Evolutionary conservation across 495 filamentous ascomycete genomes (phyloP), one percentile per base, ranked within the genome.

Genomic region (Penicillium soppii): DNA sequence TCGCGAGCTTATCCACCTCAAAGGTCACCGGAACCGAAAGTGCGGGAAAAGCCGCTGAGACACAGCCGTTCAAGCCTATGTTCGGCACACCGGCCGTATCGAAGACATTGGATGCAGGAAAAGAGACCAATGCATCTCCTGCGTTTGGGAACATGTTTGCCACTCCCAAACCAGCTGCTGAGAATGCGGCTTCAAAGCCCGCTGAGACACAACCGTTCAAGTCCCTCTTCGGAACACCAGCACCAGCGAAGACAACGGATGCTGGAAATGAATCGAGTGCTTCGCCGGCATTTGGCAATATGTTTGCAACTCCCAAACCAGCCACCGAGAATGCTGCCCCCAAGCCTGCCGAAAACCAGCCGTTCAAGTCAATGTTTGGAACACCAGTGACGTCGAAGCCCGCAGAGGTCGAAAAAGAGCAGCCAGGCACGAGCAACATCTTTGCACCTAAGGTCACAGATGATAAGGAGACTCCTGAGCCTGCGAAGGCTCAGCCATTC

Each of bases 81-180:
- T 49, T 49, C 6, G 47, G 47, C 16, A 23, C 47, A n/a, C 36
- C 47, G 10, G 37, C 47, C 5, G 3, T 26, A 12, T 41, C 47
- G 7, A 49, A 49, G 36, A 15, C 19, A 9, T 10, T 22, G 3
- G 47, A 49, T 17, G 25, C 47, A 17, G 36, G 7, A 13, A 32
- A 29, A 19, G 33, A 39, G 10, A 8, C 21, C 17, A 30, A 16
- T 1, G 7, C 36, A 9, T 5, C 36, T 2, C 36, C 47, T 21
- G 32, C 57, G 15, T 43, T 51, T 27, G 30, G 42, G 30, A 56
- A 46, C 23, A 23, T 56, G n/a, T 59, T 59, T 23, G 36, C 48
- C 7, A 22, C 49, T 1, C 51, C 55, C 7, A 57, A 49, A 26
- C 36, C 46, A n/a, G 36, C 26, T 17, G 46, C 10, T 1, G 46